These are phyloP conservation scores for Amaranthus hypochondriacus DNA, from an alignment of 148 eudicot genomes.

Conservation along the genomic window DNA sequence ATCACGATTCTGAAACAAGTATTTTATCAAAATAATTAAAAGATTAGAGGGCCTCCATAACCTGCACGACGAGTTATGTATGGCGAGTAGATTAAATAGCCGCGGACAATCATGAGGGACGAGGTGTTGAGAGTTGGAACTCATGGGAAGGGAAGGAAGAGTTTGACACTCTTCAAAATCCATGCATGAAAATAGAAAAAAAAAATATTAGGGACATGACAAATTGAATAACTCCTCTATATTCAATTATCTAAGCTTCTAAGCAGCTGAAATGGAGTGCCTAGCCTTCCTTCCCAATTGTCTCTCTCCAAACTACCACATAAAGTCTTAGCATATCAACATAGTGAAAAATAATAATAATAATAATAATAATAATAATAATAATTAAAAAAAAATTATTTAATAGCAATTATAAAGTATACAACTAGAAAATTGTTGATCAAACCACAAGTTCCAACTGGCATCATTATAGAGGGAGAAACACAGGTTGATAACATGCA, in stretches of 20 bases:
- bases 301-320: background rate
- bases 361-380: no score
- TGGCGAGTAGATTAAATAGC: background rate
- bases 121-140: background rate
- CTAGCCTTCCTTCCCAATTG: background rate
- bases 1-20: constrained; percentile 68
- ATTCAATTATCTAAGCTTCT: background rate
- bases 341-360: background rate
- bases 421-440: background rate
- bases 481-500: background rate
- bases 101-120: background rate
- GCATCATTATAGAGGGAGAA: background rate
- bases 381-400: no score
- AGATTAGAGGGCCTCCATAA: constrained; percentile 2
- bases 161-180: background rate
- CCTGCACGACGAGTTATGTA: background rate
- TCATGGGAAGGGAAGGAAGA: background rate
- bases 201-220: background rate
- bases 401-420: background rate
- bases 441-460: background rate
- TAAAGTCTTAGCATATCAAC: background rate
- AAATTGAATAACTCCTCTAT: background rate
- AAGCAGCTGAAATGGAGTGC: background rate
- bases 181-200: background rate
- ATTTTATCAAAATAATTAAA: constrained; percentile 6